A percentile compares a stretch with the other conserved stretches of the same genome.
These are phyloP conservation scores for Mangifera indica DNA, from an alignment of 345 rosid genomes.

Conservation along the genomic window DNA sequence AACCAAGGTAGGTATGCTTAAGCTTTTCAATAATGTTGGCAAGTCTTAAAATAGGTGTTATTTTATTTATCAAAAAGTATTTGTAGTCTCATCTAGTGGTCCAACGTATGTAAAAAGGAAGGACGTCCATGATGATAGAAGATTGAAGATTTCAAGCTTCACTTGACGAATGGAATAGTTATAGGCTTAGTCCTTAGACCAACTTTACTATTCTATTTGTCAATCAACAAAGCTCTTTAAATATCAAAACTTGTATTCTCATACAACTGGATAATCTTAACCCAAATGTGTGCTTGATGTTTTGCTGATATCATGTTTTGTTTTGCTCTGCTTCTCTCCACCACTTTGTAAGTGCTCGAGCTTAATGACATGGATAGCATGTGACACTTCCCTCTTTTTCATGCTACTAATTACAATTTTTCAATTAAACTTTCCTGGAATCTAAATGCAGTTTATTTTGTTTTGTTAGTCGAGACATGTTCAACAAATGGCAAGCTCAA, in stretches of 20 bases:
- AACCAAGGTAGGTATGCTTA: constrained; percentile 7
- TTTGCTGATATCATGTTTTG: constrained; percentile 11
- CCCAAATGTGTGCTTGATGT: background rate
- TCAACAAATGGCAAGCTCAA: constrained; percentile 96
- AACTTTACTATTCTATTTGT: constrained; percentile 7
- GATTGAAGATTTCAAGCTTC: constrained; percentile 11
- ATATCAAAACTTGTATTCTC: background rate
- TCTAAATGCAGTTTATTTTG: constrained; percentile 25
- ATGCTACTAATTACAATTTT: background rate
- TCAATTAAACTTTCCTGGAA: background rate
- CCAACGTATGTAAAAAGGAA: constrained; percentile 13
- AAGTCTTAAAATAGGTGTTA: background rate
- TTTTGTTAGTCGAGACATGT: constrained; percentile 81
- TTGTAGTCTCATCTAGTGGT: constrained; percentile 17
- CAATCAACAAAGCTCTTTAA: constrained; percentile 16
- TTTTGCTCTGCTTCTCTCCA: background rate
- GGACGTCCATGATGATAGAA: background rate
- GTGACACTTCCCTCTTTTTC: background rate
- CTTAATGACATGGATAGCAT: constrained; percentile 1
- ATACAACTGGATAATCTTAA: constrained; percentile 12
- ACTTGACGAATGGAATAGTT: constrained; percentile 17
- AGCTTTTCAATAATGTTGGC: constrained; percentile 15
- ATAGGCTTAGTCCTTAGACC: background rate
- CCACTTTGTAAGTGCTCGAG: constrained; percentile 1
- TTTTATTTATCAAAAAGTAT: constrained; percentile 26